phyloP scores from a whole-genome alignment of 1,284 basidiomycete genomes.

The Ustilago sp. region DNA sequence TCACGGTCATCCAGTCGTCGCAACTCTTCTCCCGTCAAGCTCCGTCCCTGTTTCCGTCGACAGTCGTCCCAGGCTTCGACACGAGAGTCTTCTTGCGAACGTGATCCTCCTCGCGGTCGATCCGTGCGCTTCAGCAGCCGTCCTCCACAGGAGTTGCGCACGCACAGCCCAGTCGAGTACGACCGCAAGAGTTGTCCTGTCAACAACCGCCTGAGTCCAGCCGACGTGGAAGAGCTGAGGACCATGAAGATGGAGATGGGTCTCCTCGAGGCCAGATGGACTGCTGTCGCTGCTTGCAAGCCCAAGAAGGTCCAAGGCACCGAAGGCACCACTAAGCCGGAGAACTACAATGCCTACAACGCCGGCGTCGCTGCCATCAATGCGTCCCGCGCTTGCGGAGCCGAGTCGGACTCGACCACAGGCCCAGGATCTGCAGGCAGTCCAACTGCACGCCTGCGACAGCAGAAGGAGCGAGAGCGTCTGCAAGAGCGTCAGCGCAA shows the following conservation, averaged over 20 bases:
- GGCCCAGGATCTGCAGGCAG: slow-evolving; percentile 34
- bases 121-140: slow-evolving; percentile 63
- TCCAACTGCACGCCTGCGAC: slow-evolving; percentile 40
- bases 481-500: slow-evolving; percentile 47
- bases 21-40: slow-evolving; percentile 56
- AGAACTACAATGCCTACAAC: slow-evolving; percentile 51
- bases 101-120: slow-evolving; percentile 44
- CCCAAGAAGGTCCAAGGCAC: slow-evolving; percentile 42
- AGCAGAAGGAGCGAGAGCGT: slow-evolving; percentile 51
- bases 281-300: slow-evolving; percentile 59
- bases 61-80: slow-evolving; percentile 42
- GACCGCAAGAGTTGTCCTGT: slow-evolving; percentile 66
- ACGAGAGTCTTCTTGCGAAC: slow-evolving; percentile 60
- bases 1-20: slow-evolving; percentile 42
- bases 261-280: slow-evolving; percentile 65
- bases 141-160: slow-evolving; percentile 63
- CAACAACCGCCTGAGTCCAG: slow-evolving; percentile 62
- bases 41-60: slow-evolving; percentile 63
- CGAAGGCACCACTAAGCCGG: slow-evolving; percentile 47
- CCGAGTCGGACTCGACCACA: slow-evolving; percentile 44
- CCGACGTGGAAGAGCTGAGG: slow-evolving; percentile 67
- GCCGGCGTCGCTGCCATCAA: slow-evolving; percentile 46
- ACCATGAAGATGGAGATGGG: slow-evolving; percentile 67
- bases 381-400: slow-evolving; percentile 40
- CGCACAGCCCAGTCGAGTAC: slow-evolving; percentile 68